These are phyloP conservation scores for Parmelia sp. DNA, from an alignment of 495 filamentous ascomycete genomes.

Conservation along the genomic window DNA sequence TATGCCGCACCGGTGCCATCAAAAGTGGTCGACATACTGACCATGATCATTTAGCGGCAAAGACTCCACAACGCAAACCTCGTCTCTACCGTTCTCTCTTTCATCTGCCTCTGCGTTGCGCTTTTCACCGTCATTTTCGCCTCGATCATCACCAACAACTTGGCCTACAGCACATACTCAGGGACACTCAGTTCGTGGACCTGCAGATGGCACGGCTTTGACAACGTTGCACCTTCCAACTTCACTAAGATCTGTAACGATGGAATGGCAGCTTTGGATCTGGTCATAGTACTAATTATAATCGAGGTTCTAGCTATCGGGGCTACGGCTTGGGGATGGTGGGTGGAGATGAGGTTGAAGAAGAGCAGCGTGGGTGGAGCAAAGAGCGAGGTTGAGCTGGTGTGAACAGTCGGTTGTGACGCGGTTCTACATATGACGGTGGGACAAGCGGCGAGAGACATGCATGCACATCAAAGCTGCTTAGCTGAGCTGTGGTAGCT, in stretches of 20 bases:
- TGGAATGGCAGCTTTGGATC: constrained; percentile 36
- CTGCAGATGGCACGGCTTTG: constrained; percentile 43
- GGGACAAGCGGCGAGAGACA: neutral
- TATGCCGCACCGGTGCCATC: constrained; percentile 25
- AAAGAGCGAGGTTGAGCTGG: constrained; percentile 22
- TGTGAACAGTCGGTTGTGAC: neutral
- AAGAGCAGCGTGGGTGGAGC: constrained; percentile 29
- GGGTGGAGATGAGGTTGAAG: constrained; percentile 37
- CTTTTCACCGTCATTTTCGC: constrained; percentile 39
- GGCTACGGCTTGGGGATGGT: constrained; percentile 36
- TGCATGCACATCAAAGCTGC: neutral
- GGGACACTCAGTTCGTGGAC: constrained; percentile 49
- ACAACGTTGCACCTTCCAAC: constrained; percentile 29
- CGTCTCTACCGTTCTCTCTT: constrained; percentile 32
- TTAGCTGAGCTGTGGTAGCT: constrained; percentile 12
- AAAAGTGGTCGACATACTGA: neutral
- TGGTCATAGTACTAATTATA: constrained; percentile 40
- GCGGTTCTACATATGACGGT: too few relatives aligned
- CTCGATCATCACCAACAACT: constrained; percentile 39
- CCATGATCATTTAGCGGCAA: neutral
- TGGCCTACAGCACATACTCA: constrained; percentile 31
- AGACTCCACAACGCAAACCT: constrained; percentile 37
- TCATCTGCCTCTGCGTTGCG: constrained; percentile 38
- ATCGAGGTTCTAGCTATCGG: constrained; percentile 42
- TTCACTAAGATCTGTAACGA: constrained; percentile 42